These are phyloP conservation scores for Sporothrix brunneoviolacea DNA, from an alignment of 2,329 filamentous ascomycete species.

Conservation along the genomic window DNA sequence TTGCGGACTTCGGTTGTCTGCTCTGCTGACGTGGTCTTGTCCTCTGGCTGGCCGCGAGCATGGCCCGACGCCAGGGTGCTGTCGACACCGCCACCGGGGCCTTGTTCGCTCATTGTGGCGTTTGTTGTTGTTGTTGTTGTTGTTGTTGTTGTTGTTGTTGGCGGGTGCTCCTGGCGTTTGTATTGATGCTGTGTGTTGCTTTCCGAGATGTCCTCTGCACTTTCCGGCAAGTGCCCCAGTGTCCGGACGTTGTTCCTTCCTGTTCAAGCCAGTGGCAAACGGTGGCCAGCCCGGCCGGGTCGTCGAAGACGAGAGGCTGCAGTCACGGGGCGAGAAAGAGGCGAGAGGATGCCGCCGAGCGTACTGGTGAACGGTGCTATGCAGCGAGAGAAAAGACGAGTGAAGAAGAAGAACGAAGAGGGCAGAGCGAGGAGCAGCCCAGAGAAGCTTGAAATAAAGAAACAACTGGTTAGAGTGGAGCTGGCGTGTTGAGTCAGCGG, in stretches of 20 bases:
- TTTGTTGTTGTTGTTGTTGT: background rate
- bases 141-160: background rate
- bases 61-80: conserved; percentile 33
- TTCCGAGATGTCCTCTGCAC: no score
- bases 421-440: conserved; percentile 1
- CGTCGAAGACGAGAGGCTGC: no score
- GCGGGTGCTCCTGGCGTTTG: background rate
- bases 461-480: background rate
- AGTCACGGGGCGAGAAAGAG: no score
- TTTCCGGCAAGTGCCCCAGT: background rate
- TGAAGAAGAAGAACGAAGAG: background rate
- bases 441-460: background rate
- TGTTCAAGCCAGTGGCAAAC: background rate
- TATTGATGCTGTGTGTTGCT: background rate
- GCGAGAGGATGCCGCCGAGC: no score
- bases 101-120: conserved; percentile 40
- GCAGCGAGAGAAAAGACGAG: background rate
- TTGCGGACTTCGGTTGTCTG: conserved; percentile 34
- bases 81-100: conserved; percentile 35
- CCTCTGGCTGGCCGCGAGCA: conserved; percentile 36
- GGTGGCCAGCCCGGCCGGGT: no score
- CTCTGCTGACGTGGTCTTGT: conserved; percentile 37
- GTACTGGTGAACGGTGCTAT: no score
- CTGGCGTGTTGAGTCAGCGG: conserved; percentile 1
- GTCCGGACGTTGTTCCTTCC: background rate